Conservation (phyloP, 225 moss, liverwort and hornwort genomes). For the Neckera pumila region DNA sequence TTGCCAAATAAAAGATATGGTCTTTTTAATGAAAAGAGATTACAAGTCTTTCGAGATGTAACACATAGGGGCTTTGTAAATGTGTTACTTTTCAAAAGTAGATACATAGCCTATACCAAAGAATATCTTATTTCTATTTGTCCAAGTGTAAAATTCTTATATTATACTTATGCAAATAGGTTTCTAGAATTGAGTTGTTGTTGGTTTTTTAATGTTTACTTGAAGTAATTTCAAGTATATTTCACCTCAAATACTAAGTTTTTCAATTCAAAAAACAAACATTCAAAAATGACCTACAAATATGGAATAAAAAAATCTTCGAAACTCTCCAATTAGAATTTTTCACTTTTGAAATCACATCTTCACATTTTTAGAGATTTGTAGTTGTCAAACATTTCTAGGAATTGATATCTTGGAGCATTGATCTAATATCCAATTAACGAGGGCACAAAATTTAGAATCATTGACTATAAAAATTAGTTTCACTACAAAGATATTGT, state of each 20-base stretch:
- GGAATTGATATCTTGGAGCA: not conserved
- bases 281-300: not conserved
- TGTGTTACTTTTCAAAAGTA: not conserved
- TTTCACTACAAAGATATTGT: not conserved
- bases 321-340: too few relatives aligned
- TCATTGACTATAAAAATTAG: not conserved
- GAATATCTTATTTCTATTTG: not conserved
- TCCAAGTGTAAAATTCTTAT: not conserved
- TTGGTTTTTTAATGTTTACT: too few relatives aligned
- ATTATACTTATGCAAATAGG: fast-evolving
- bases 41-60: not conserved
- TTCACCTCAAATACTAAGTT: not conserved
- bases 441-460: not conserved
- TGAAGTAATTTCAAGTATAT: too few relatives aligned
- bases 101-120: too few relatives aligned
- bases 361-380: not conserved
- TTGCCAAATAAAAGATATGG: fast-evolving
- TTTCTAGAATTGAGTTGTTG: too few relatives aligned
- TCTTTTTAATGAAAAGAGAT: not conserved
- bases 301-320: not conserved
- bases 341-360: not conserved
- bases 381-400: not conserved
- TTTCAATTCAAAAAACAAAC: not conserved
- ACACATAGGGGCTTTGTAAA: fast-evolving
- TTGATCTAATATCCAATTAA: not conserved